Conservation (phyloP, 805 yeast species). For the Peterozyma toletana region DNA sequence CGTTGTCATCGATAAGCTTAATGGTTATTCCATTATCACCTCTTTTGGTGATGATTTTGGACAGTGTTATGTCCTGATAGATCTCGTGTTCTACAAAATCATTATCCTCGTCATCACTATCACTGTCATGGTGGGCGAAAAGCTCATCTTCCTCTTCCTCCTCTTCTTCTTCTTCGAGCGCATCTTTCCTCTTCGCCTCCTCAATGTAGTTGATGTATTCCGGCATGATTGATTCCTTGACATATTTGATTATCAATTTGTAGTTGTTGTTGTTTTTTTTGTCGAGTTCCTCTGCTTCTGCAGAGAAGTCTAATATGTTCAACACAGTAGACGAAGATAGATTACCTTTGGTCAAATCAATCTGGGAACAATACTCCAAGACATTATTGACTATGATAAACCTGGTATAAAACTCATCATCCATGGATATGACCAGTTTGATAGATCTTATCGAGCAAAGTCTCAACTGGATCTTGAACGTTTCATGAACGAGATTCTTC, state of each 20-base stretch:
- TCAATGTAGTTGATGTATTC: conserved; percentile 7
- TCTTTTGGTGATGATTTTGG: no score
- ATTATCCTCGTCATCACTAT: background rate
- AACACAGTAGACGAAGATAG: conserved; percentile 63
- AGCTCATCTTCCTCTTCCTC: conserved; percentile 3
- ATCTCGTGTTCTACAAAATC: conserved; percentile 3
- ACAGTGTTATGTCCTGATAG: no score
- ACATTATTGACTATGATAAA: conserved; percentile 52
- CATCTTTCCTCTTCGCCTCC: background rate
- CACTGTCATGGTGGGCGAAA: conserved; percentile 5
- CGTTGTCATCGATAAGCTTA: no score
- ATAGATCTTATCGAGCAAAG: conserved; percentile 66
- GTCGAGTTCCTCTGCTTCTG: conserved; percentile 17
- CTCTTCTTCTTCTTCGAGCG: conserved; percentile 25
- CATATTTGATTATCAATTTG: conserved; percentile 22
- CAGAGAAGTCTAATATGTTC: conserved; percentile 37
- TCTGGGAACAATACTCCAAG: conserved; percentile 36
- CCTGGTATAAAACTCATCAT: conserved; percentile 54
- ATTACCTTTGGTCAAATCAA: conserved; percentile 39
- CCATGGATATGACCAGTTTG: conserved; percentile 50
- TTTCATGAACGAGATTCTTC: conserved; percentile 34
- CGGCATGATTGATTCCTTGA: conserved; percentile 14
- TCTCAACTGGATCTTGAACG: conserved; percentile 44
- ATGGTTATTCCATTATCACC: no score
- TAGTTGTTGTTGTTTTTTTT: conserved; percentile 13